These are phyloP conservation scores for Ceratobasidium theobromae DNA, from an alignment of 1,284 basidiomycete genomes.

Conservation along the genomic window DNA sequence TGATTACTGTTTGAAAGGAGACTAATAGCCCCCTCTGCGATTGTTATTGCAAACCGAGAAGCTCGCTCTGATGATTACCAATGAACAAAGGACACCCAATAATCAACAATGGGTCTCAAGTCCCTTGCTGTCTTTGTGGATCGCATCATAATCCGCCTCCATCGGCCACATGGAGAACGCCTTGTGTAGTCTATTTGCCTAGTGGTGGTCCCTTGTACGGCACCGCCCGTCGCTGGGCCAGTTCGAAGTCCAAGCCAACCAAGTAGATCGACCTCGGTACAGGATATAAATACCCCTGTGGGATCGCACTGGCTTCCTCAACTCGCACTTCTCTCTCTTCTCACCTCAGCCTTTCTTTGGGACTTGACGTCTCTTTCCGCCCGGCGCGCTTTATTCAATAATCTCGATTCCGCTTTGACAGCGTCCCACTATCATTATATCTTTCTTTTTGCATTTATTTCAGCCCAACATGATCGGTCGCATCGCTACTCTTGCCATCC, in stretches of 20 bases:
- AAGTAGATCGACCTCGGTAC: background rate
- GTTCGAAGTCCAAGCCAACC: background rate
- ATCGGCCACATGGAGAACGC: background rate
- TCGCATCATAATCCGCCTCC: background rate
- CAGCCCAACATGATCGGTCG: constrained; percentile 37
- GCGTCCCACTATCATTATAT: constrained; percentile 20
- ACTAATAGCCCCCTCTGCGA: background rate
- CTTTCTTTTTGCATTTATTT: background rate
- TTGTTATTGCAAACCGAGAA: background rate
- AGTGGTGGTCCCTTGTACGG: constrained; percentile 1
- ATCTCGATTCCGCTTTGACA: constrained; percentile 11
- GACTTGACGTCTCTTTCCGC: constrained; percentile 30
- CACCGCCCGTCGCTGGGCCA: background rate
- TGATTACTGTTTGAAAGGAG: background rate
- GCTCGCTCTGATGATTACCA: background rate
- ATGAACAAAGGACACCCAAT: constrained; percentile 11
- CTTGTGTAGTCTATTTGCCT: background rate
- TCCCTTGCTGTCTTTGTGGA: background rate
- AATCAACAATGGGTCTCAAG: constrained; percentile 19
- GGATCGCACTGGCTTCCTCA: background rate
- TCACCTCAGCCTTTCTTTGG: background rate
- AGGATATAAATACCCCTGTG: constrained; percentile 5
- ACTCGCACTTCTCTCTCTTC: background rate
- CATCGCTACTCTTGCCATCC: constrained; percentile 40
- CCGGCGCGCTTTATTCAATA: constrained; percentile 28